phyloP scores from a whole-genome alignment of 306 rosid species.

The Crataegus laevigata region DNA sequence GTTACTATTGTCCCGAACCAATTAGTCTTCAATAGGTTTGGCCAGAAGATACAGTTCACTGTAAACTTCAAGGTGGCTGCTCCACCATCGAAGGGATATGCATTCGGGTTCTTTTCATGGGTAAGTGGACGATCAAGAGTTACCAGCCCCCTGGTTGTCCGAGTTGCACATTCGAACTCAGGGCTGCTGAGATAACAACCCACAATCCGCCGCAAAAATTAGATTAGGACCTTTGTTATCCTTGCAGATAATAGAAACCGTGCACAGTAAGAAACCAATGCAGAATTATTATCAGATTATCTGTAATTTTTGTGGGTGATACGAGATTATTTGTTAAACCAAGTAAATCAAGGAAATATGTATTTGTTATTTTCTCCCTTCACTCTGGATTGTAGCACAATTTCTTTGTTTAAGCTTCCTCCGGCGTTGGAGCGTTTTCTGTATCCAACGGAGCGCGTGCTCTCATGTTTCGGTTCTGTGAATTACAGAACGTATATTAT shows the following conservation, averaged over 20 bases:
- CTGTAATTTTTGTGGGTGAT: background rate
- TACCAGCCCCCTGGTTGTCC: constrained; percentile 58
- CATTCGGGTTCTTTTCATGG: constrained; percentile 69
- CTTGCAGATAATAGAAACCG: constrained; percentile 10
- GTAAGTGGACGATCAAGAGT: constrained; percentile 36
- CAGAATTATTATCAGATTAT: constrained; percentile 2
- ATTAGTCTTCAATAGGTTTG: constrained; percentile 37
- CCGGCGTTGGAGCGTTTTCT: background rate
- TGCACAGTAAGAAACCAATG: constrained; percentile 4
- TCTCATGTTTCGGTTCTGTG: background rate
- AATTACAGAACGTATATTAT: background rate
- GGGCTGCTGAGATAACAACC: constrained; percentile 44
- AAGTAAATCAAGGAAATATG: background rate
- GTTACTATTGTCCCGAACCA: constrained; percentile 55
- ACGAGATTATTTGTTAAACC: background rate
- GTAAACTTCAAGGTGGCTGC: constrained; percentile 49
- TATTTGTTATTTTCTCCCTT: background rate
- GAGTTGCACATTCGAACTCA: constrained; percentile 28
- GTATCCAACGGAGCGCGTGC: background rate
- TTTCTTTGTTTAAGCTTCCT: background rate
- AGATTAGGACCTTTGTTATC: constrained; percentile 22
- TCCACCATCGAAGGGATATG: constrained; percentile 56
- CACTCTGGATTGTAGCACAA: background rate
- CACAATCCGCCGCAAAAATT: constrained; percentile 8
- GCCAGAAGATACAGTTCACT: constrained; percentile 53